Evolutionary conservation across 345 rosid genomes (phyloP).

Genomic region (Aquilaria yunnanensis): DNA sequence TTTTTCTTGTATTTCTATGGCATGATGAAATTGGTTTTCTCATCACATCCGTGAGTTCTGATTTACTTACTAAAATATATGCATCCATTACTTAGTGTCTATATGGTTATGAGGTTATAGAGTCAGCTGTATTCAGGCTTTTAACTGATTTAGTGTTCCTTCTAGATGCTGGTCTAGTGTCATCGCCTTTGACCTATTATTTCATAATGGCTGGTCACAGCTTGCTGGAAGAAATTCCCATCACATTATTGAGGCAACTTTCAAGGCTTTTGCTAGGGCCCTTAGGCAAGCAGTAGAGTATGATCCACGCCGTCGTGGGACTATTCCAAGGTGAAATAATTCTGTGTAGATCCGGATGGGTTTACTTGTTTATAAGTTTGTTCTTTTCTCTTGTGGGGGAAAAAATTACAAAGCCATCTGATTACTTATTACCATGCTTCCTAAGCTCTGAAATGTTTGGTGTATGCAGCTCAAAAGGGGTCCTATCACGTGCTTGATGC

Average conservation of each 20-base stretch:
- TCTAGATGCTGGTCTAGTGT: background rate
- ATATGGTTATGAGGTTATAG: background rate
- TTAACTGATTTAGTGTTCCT: background rate
- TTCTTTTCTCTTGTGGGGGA: background rate
- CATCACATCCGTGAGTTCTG: no score
- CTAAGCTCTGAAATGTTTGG: background rate
- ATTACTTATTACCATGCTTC: background rate
- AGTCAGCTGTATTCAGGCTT: background rate
- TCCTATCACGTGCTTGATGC: conserved; percentile 51
- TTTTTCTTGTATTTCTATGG: no score
- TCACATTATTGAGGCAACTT: conserved; percentile 92
- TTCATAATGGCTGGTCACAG: conserved; percentile 30
- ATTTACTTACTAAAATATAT: background rate
- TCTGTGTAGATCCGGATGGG: background rate
- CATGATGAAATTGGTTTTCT: no score
- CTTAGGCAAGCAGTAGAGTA: conserved; percentile 80
- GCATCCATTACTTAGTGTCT: no score
- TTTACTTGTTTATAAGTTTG: background rate
- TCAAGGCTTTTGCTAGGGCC: conserved; percentile 97
- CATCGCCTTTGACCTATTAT: background rate
- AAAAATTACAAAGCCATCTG: background rate
- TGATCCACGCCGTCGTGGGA: conserved; percentile 72
- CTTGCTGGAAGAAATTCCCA: conserved; percentile 91
- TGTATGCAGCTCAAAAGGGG: conserved; percentile 81
- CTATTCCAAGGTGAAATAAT: conserved; percentile 59